phyloP scores from a whole-genome alignment of 2,329 filamentous ascomycete genomes.

The Fusarium sp. region DNA sequence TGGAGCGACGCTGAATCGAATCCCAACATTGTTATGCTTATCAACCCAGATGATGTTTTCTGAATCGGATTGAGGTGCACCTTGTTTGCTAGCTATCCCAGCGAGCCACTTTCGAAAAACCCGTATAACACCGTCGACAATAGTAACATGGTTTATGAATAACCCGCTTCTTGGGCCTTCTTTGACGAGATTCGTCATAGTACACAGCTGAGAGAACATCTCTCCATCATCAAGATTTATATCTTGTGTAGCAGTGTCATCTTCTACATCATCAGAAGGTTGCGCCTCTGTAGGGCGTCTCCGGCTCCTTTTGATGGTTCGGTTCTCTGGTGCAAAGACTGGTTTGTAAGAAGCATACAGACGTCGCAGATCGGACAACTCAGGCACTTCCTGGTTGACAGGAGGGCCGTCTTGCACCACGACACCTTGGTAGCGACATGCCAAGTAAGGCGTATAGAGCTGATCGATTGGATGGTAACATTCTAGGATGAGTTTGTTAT shows the following conservation, averaged over 20 bases:
- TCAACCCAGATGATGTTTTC: constrained; percentile 75
- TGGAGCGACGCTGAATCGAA: constrained; percentile 70
- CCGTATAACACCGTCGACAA: constrained; percentile 75
- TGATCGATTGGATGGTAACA: constrained; percentile 80
- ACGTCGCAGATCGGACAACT: constrained; percentile 57
- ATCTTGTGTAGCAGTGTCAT: constrained; percentile 65
- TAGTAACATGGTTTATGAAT: constrained; percentile 71
- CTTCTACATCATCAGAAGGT: constrained; percentile 33
- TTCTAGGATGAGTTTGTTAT: constrained; percentile 76
- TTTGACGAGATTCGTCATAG: constrained; percentile 75
- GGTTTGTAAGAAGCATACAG: constrained; percentile 80
- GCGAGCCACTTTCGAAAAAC: constrained; percentile 80
- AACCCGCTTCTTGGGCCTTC: constrained; percentile 69
- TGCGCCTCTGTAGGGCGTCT: constrained; percentile 10
- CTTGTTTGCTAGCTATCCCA: constrained; percentile 46
- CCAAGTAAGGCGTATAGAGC: constrained; percentile 73
- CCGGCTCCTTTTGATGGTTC: constrained; percentile 48
- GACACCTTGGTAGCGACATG: constrained; percentile 74
- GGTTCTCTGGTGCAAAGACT: constrained; percentile 64
- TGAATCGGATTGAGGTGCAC: background rate
- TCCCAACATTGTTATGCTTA: constrained; percentile 69
- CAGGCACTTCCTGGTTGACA: constrained; percentile 10
- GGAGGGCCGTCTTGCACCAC: constrained; percentile 35
- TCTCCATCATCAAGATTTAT: constrained; percentile 76
- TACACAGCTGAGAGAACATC: constrained; percentile 79